Percentiles rank a stretch among this genome's conserved stretches.
phyloP scores from a whole-genome alignment of 2,329 filamentous ascomycete genomes.

The Colletotrichum sp. region DNA sequence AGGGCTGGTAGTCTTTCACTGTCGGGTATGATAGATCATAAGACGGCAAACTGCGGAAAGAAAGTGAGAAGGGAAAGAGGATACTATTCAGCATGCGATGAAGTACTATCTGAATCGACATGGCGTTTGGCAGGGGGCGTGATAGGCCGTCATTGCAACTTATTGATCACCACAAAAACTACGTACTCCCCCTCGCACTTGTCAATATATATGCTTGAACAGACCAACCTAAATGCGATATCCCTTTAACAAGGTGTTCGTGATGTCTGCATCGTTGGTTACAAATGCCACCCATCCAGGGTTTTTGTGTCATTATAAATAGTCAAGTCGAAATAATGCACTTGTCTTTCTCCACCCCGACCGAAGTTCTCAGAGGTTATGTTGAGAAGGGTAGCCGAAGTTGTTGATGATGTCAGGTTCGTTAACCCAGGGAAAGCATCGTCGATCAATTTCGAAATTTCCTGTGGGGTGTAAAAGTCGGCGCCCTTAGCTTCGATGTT shows the following conservation, averaged over 20 bases:
- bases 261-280: neutral
- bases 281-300: slow-evolving; percentile 3
- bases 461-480: neutral
- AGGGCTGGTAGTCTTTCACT: neutral
- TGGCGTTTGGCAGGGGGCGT: neutral
- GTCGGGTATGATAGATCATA: neutral
- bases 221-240: neutral
- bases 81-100: neutral
- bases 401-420: neutral
- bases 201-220: neutral
- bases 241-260: neutral
- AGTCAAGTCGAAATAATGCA: neutral
- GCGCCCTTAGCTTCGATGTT: slow-evolving; percentile 5
- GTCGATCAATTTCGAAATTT: neutral
- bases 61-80: too few relatives aligned
- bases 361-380: slow-evolving; percentile 14
- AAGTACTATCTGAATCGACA: neutral
- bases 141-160: neutral
- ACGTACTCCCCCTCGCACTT: neutral
- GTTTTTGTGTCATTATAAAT: neutral
- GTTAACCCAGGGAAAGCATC: neutral
- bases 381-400: neutral
- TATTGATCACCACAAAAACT: neutral
- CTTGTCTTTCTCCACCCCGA: neutral
- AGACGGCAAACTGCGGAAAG: too few relatives aligned